Evolutionary conservation across 495 filamentous ascomycete genomes (phyloP).

Genomic region (Aspergillus olivimuriae): DNA sequence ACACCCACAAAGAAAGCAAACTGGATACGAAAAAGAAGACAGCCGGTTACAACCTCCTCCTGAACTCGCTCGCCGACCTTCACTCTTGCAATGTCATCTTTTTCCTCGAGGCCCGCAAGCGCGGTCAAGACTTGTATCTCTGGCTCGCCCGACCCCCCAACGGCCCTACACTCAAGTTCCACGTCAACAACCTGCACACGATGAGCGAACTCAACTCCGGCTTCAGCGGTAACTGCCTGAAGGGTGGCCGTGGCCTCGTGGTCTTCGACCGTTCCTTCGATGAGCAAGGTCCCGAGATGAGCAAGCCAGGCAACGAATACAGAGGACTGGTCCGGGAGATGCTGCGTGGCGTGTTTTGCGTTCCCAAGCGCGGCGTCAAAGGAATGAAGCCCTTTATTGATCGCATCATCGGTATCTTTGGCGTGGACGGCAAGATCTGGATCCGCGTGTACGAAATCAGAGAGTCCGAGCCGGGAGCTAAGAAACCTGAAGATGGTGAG

Average conservation of each 20-base stretch:
- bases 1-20: slow-evolving; percentile 90
- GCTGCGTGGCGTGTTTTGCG: slow-evolving; percentile 86
- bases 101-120: slow-evolving; percentile 92
- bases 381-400: slow-evolving; percentile 95
- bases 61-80: slow-evolving; percentile 94
- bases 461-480: slow-evolving; percentile 59
- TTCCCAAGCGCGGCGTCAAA: slow-evolving; percentile 71
- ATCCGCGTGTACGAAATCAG: slow-evolving; percentile 89
- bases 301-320: slow-evolving; percentile 36
- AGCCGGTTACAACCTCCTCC: slow-evolving; percentile 63
- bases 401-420: slow-evolving; percentile 86
- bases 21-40: slow-evolving; percentile 89
- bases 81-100: slow-evolving; percentile 99
- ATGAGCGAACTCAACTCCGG: slow-evolving; percentile 81
- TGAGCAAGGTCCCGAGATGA: slow-evolving; percentile 46
- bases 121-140: slow-evolving; percentile 82
- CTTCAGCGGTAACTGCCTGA: slow-evolving; percentile 94
- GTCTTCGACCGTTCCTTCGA: slow-evolving; percentile 88
- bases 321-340: slow-evolving; percentile 56
- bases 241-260: slow-evolving; percentile 89
- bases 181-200: slow-evolving; percentile 66
- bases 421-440: slow-evolving; percentile 96
- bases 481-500: slow-evolving; percentile 24
- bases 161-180: slow-evolving; percentile 81
- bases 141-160: slow-evolving; percentile 95